Base-by-base conservation (phyloP, 164 flowering plant genomes). In the Nymphaea colorata region DNA sequence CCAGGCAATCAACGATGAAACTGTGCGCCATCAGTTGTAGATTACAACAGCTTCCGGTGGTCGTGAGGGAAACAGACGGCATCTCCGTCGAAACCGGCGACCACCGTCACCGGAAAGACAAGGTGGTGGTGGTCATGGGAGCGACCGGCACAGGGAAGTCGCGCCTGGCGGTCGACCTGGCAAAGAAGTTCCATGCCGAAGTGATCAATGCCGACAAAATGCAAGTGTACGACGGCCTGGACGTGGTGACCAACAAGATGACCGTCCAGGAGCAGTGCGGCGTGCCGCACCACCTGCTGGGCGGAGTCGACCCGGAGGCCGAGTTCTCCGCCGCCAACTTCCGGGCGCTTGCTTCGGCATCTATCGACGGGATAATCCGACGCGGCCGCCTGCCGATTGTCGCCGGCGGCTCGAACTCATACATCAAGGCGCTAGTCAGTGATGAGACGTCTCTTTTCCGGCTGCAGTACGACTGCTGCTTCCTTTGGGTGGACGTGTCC, bases 131-230 rank as follows among this genome's bases (percentile, higher is more conserved):
- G 11, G 89, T 93, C 2, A 77, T 93, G 76, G 98, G 98, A 0
- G 88, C 96, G 2, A 93, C 97, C 15, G 98, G 96, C 3, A 83
- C 97, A 5, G 98, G 98, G 2, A 93, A 93, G 69, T 86, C 96
- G 0, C 73, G 78, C 4, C 87, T 93, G 4, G 83, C 97, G 4
- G 83, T 93, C 62, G 98, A 93, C 72, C 68, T 93, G 0, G 96
- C 98, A 3, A 76, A 79, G 5, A 80, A 73, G 2, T 83, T 87
- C 69, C 71, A 77, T 0, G 87, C 86, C 5, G 98, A 93, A 79
- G 71, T 93, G 6, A 64, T 93, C 6, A 93, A 93, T 64, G 86
- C 94, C 0, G 98, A 93, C 72, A 90, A 90, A 80, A 93, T 90
- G 70, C 98, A 93, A 78, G 86, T 86, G 5, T 85, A 83, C 73